These are phyloP conservation scores for Kokia cookei DNA, from an alignment of 441 rosid genomes.

Conservation along the genomic window DNA sequence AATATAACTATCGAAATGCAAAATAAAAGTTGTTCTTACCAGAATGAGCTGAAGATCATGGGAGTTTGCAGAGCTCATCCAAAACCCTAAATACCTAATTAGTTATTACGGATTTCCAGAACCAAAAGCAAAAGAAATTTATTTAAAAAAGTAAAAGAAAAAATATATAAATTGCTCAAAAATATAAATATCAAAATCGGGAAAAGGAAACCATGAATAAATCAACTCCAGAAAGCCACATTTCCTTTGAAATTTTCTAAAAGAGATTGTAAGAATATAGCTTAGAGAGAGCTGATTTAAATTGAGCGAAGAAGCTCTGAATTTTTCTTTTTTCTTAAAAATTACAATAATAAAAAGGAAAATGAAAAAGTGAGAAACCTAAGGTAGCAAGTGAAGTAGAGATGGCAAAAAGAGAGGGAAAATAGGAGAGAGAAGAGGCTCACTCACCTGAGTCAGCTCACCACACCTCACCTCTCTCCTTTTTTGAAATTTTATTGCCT, in stretches of 20 bases:
- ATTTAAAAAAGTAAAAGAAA: not conserved
- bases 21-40: not conserved
- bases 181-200: not conserved
- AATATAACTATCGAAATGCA: not conserved
- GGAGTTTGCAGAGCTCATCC: not conserved
- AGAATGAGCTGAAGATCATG: not conserved
- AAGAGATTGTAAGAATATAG: not conserved
- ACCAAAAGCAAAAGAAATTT: not conserved
- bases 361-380: slow-evolving; percentile 1
- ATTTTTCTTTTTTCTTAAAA: not conserved
- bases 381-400: slow-evolving; percentile 3
- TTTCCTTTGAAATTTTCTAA: not conserved
- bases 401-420: slow-evolving; percentile 3
- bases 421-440: slow-evolving; percentile 3
- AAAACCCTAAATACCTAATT: not conserved
- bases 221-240: slow-evolving; percentile 11
- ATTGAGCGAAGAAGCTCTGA: not conserved
- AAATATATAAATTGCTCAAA: no score
- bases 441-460: not conserved
- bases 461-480: not conserved
- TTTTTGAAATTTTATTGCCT: not conserved
- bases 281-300: not conserved
- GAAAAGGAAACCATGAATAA: not conserved
- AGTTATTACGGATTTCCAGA: not conserved
- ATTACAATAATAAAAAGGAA: not conserved